Evolutionary conservation across 2,329 filamentous ascomycete genomes (phyloP).

Genomic region (Diaporthe sp.): DNA sequence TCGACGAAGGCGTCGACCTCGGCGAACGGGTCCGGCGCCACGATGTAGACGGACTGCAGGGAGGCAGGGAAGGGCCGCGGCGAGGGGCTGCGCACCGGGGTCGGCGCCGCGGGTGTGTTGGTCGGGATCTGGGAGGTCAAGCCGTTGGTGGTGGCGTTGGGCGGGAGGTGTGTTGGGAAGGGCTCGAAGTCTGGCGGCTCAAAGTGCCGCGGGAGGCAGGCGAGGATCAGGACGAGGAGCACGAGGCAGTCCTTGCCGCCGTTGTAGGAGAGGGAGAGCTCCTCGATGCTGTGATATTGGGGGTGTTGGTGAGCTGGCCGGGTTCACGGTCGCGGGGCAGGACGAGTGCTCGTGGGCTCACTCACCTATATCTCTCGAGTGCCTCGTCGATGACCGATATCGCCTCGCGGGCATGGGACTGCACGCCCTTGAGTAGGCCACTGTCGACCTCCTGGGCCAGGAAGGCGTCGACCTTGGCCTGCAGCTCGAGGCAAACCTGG

Average conservation of each 20-base stretch:
- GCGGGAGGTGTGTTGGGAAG: constrained; percentile 48
- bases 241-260: constrained; percentile 98
- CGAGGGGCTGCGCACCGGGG: constrained; percentile 38
- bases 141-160: constrained; percentile 8
- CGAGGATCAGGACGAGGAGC: constrained; percentile 88
- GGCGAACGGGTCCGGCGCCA: constrained; percentile 85
- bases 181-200: constrained; percentile 44
- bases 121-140: constrained; percentile 36
- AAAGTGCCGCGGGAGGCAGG: constrained; percentile 63
- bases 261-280: constrained; percentile 94
- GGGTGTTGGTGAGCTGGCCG: background rate
- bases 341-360: constrained; percentile 36
- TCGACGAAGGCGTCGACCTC: constrained; percentile 90
- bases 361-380: constrained; percentile 80
- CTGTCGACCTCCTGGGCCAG: constrained; percentile 69
- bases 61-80: constrained; percentile 54
- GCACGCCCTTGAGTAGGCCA: constrained; percentile 73
- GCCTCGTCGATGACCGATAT: constrained; percentile 82
- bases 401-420: constrained; percentile 80
- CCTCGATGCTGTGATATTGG: constrained; percentile 69
- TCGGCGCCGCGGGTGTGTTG: constrained; percentile 39
- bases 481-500: constrained; percentile 66
- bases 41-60: constrained; percentile 90
- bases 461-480: constrained; percentile 75
- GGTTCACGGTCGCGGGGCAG: background rate